Evolutionary conservation across 495 filamentous ascomycete genomes (phyloP), one percentile per base, ranked within the genome.

Genomic region (Penicillium parvum): DNA sequence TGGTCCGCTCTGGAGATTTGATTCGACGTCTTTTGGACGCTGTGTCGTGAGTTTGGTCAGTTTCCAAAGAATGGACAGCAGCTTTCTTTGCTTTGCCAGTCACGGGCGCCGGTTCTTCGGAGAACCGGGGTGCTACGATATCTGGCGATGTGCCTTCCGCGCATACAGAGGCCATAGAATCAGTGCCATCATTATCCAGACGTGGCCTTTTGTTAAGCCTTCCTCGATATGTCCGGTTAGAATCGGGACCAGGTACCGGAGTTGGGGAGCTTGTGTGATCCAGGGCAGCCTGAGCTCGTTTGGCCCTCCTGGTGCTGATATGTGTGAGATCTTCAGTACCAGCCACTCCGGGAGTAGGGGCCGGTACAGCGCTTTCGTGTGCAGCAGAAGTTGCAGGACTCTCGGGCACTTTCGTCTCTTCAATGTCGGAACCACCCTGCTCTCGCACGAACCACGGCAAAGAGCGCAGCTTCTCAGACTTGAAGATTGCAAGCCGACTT

Each of bases 401-500:
- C 12, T 37, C 21, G 20, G 10, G 9, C 3, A 7, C 22, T 3
- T 42, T 29, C 4, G 14, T 21, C 8, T 41, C 38, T 12, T 58
- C 38, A 3, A 33, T 21, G 15, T 50, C 41, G 7, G 35, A 45
- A 4, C 22, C 29, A n/a, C 38, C 4, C 21, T 22, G 1, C 3
- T 45, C 47, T 17, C 40, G 18, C 7, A 49, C 29, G 32, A 73
- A 73, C 69, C 69, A 73, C 3, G 64, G 51, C 15, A 76, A 38
- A 7, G 60, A 49, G 5, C 39, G 32, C 22, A 78, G 32, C 20
- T 61, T 58, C 3, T 56, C 19, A 0, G 66, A 74, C 53, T 74
- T 79, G 57, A 81, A 72, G 2, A 78, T 65, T 2, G 70, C 75
- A 33, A 82, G 57, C 11, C 73, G 54, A 18, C 70, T 72, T 44